These are phyloP conservation scores for Lophium mytilinum DNA, from an alignment of 495 filamentous ascomycete genomes.

Conservation along the genomic window DNA sequence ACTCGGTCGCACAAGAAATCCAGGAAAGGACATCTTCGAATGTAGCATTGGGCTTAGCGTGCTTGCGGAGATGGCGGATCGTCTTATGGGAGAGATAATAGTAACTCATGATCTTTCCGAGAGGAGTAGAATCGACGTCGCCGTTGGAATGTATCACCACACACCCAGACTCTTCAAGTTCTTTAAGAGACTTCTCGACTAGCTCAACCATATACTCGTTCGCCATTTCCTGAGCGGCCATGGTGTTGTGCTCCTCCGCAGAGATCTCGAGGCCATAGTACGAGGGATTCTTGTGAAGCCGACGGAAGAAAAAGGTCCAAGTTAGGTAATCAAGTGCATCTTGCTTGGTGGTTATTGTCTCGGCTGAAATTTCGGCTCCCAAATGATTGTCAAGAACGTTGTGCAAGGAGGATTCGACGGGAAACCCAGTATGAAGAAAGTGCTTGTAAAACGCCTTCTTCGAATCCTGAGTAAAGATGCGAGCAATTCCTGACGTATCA, in stretches of 20 bases:
- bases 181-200: conserved; percentile 74
- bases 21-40: conserved; percentile 84
- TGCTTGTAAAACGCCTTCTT: conserved; percentile 99
- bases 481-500: conserved; percentile 86
- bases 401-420: conserved; percentile 91
- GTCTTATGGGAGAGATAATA: conserved; percentile 98
- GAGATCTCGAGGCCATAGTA: conserved; percentile 96
- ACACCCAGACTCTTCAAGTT: conserved; percentile 77
- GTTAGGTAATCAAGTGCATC: conserved; percentile 97
- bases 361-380: conserved; percentile 87
- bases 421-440: conserved; percentile 96
- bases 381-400: conserved; percentile 96
- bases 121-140: conserved; percentile 76
- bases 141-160: conserved; percentile 74
- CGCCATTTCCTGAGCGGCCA: conserved; percentile 72
- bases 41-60: conserved; percentile 67
- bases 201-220: conserved; percentile 89
- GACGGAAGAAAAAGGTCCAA: conserved; percentile 98
- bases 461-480: conserved; percentile 92
- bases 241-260: conserved; percentile 84
- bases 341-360: conserved; percentile 86
- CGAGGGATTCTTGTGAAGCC: conserved; percentile 95
- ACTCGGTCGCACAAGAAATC: conserved; percentile 92
- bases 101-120: conserved; percentile 98
- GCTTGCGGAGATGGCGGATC: conserved; percentile 68